phyloP scores from a whole-genome alignment of 306 rosid genomes.

The Prunus mongolica region DNA sequence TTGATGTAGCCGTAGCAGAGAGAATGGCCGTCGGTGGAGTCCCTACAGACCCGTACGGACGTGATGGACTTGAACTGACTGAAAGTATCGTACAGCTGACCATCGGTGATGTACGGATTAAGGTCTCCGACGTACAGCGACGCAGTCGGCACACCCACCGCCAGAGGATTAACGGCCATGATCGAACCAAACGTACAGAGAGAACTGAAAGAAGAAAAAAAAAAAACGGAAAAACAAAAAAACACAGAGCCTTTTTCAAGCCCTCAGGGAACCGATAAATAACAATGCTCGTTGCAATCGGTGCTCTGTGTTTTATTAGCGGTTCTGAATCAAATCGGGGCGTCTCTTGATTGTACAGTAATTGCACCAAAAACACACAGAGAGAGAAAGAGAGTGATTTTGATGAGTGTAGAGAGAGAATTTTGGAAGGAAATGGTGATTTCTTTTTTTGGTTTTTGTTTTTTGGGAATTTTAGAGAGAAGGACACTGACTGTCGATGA shows the following conservation, averaged over 20 bases:
- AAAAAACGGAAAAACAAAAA: neutral
- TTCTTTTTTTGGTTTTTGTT: neutral
- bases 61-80: slow-evolving; percentile 42
- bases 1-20: slow-evolving; percentile 87
- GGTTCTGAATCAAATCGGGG: neutral
- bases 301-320: neutral
- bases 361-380: neutral
- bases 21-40: slow-evolving; percentile 53
- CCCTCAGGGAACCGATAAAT: neutral
- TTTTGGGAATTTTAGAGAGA: neutral
- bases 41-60: slow-evolving; percentile 66
- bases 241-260: neutral
- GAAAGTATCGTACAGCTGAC: slow-evolving; percentile 51
- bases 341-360: slow-evolving; percentile 15
- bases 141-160: slow-evolving; percentile 39
- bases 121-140: slow-evolving; percentile 90
- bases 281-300: neutral
- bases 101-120: slow-evolving; percentile 53
- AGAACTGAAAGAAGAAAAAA: neutral
- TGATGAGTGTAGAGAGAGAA: neutral
- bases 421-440: neutral
- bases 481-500: neutral
- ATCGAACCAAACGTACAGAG: neutral
- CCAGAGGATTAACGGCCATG: slow-evolving; percentile 48
- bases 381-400: neutral